Evolutionary conservation across 164 flowering plant species (phyloP).

Genomic region (Vitis rotundifolia): DNA sequence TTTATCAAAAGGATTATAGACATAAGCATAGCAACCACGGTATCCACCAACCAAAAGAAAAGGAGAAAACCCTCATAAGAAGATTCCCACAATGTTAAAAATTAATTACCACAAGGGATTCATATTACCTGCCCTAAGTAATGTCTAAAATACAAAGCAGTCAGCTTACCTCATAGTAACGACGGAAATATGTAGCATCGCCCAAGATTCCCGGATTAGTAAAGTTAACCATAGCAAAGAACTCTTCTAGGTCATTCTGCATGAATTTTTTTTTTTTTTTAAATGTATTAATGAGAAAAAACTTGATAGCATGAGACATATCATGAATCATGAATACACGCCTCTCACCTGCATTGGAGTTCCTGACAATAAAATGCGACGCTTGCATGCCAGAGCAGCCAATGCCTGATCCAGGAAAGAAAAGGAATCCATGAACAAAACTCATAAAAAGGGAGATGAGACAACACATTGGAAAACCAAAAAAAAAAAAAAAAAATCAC

Average conservation of each 20-base stretch:
- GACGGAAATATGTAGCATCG: conserved; percentile 87
- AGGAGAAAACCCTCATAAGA: background rate
- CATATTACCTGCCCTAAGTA: background rate
- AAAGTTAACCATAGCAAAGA: conserved; percentile 97
- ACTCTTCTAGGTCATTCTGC: conserved; percentile 98
- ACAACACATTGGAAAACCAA: background rate
- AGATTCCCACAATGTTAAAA: no score
- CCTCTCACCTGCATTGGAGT: conserved; percentile 93
- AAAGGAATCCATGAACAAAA: background rate
- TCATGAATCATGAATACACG: conserved; percentile 8
- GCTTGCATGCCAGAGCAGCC: conserved; percentile 83
- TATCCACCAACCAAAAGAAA: background rate
- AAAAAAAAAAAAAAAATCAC: background rate
- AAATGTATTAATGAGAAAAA: conserved; percentile 6
- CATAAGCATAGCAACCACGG: no score
- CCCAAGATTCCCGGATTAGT: conserved; percentile 96
- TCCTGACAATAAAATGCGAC: conserved; percentile 89
- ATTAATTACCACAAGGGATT: background rate
- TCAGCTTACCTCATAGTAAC: conserved; percentile 77
- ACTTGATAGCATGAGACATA: background rate
- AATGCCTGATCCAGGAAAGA: conserved; percentile 61
- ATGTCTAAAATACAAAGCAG: background rate
- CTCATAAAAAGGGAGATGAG: background rate
- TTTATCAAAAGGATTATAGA: no score
- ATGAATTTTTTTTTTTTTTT: background rate